Base-by-base conservation (phyloP, 2,329 filamentous ascomycete species). In the Decorospora gaudefroyi region DNA sequence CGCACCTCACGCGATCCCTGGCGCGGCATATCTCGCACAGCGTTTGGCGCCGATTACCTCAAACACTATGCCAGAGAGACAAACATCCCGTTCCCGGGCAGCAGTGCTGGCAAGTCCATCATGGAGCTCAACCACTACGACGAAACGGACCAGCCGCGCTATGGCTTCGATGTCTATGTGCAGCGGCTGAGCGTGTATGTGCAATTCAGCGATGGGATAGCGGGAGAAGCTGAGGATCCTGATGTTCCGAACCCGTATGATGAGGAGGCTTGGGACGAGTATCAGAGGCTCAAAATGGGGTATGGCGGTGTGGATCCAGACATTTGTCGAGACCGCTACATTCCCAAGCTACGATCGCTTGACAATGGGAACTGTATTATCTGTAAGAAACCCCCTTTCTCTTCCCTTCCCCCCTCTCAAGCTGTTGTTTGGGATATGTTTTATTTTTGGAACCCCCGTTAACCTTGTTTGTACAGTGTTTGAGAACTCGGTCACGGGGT, bases 11-110 rank as follows among this genome's bases (percentile, higher is more conserved):
- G 73, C 45, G 76, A 79, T 63, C 76, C 77, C 31, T 77, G 77
- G 77, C 64, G 77, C 35, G 75, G 74, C 23, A 71, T 79, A 15
- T 73, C 69, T 26, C 71, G 76, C 31, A 73, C 75, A 7, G 73
- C 74, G 1, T 80, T 79, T 56, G 76, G 77, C 2, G 53, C 76
- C 48, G 78, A 80, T 56, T 80, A 79, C 57, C 61, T 80, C 48
- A 76, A 76, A 56, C 62, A 72, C 11, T 79, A 76, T 40, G 51
- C 56, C 6, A 65, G 61, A 22, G 35, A 59, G 6, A 59, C 52
- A n/a, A 26, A 18, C n/a, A 52, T 65, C 15, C 28, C 47, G 9
- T 42, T 51, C 9, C 42, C 44, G n/a, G 49, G 40, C 1, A 62
- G 62, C 23, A 69, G 71, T n/a, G n/a, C n/a, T n/a, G n/a, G n/a